These are phyloP conservation scores for Lolium rigidum DNA, from an alignment of 176 grass and related monocot genomes.

Conservation along the genomic window DNA sequence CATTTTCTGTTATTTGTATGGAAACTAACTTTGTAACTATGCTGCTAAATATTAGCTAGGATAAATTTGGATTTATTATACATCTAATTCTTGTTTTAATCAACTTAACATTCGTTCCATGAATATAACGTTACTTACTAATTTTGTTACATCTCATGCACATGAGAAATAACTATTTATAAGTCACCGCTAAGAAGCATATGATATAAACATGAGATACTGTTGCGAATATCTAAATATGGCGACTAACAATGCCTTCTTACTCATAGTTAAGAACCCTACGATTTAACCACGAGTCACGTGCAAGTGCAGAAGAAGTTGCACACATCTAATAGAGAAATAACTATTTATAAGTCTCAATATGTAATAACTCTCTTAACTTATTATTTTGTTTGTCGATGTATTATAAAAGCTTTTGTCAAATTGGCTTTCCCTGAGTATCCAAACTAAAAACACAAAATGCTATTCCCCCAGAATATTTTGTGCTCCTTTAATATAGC, in stretches of 20 bases:
- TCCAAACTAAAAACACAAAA: background rate
- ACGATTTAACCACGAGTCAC: no score
- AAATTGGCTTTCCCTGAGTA: background rate
- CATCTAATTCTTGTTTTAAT: background rate
- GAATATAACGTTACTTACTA: background rate
- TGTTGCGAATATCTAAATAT: no score
- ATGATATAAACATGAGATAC: background rate
- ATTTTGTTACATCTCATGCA: background rate
- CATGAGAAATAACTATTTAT: background rate
- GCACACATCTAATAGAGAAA: no score
- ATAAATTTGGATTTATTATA: background rate
- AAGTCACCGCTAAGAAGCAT: background rate
- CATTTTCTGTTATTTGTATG: background rate
- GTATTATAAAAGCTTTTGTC: background rate
- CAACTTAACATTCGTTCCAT: background rate
- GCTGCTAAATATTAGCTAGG: background rate
- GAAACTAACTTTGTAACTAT: background rate
- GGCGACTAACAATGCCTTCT: no score
- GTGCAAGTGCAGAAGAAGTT: no score
- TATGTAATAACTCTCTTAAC: no score
- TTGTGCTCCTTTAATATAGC: no score
- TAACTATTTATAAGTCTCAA: no score
- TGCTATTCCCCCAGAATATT: background rate
- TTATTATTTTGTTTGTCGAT: no score
- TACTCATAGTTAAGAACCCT: no score